phyloP scores from a whole-genome alignment of 208 protist species.

The Borovskyia barvae region DNA sequence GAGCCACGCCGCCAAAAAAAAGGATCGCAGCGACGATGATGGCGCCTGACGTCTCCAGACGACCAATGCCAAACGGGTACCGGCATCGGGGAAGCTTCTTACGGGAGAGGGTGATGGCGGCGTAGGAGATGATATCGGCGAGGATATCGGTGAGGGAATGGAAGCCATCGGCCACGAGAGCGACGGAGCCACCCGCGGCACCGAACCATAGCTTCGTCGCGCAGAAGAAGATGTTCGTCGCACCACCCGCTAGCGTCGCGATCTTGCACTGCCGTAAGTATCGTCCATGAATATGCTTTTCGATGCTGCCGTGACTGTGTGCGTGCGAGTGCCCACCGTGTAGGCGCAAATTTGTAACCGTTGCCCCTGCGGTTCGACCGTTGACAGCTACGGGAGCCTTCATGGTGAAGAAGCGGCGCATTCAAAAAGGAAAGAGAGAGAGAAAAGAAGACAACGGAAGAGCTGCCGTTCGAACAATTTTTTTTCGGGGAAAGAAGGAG shows the following conservation, averaged over 20 bases:
- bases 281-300: slow-evolving; percentile 47
- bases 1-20: slow-evolving; percentile 68
- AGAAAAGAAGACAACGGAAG: no score
- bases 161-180: slow-evolving; percentile 85
- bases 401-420: slow-evolving; percentile 35
- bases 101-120: slow-evolving; percentile 55
- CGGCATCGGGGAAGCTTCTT: slow-evolving; percentile 71
- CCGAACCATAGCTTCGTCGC: slow-evolving; percentile 73
- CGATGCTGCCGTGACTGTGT: slow-evolving; percentile 51
- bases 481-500: no score
- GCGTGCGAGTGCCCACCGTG: slow-evolving; percentile 32
- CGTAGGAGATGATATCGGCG: slow-evolving; percentile 79
- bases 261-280: slow-evolving; percentile 65
- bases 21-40: slow-evolving; percentile 78
- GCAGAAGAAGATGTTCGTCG: slow-evolving; percentile 81
- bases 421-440: slow-evolving; percentile 16
- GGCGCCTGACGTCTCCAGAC: slow-evolving; percentile 78
- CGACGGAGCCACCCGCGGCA: slow-evolving; percentile 74
- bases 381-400: slow-evolving; percentile 10
- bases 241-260: slow-evolving; percentile 61
- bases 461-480: no score
- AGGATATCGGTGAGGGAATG: slow-evolving; percentile 84
- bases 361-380: neutral
- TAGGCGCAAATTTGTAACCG: slow-evolving; percentile 6
- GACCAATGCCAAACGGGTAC: slow-evolving; percentile 84